Evolutionary conservation across 2,329 filamentous ascomycete genomes (phyloP).

Genomic region (Pseudogymnoascus sp.): DNA sequence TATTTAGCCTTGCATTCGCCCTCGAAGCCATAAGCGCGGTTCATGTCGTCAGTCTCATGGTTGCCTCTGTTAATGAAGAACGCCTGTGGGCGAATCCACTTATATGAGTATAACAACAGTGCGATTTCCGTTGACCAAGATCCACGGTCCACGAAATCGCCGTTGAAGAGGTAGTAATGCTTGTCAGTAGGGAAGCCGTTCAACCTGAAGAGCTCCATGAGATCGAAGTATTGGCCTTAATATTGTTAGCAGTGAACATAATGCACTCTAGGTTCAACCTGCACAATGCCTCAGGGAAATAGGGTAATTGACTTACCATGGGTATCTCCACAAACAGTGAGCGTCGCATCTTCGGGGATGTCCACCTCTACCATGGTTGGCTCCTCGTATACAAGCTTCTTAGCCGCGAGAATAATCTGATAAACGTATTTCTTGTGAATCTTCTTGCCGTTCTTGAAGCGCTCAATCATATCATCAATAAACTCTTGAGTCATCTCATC

Average conservation of each 20-base stretch:
- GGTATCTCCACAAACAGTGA: conserved; percentile 96
- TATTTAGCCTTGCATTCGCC: conserved; percentile 98
- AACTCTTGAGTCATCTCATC: conserved; percentile 93
- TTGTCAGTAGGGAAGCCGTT: conserved; percentile 80
- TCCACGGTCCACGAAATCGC: conserved; percentile 94
- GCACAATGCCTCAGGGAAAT: background rate
- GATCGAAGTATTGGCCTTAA: conserved; percentile 91
- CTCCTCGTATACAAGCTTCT: conserved; percentile 84
- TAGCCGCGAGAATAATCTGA: conserved; percentile 86
- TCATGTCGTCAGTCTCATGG: conserved; percentile 99
- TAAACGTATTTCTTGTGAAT: conserved; percentile 95
- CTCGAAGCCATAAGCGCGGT: conserved; percentile 95
- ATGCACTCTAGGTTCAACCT: background rate
- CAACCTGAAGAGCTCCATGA: conserved; percentile 90
- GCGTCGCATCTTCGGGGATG: conserved; percentile 65
- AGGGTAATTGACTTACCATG: conserved; percentile 57
- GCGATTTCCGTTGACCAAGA: conserved; percentile 99
- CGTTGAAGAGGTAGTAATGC: conserved; percentile 95
- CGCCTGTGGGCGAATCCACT: conserved; percentile 79
- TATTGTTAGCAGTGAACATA: conserved; percentile 19
- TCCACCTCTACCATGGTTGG: conserved; percentile 94
- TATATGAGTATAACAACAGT: conserved; percentile 88
- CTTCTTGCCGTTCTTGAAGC: conserved; percentile 95
- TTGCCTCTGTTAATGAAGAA: conserved; percentile 98
- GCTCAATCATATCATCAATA: conserved; percentile 91